A percentile compares a stretch with the other conserved stretches of the same genome.
These are phyloP conservation scores for Saturnispora sekii DNA, from an alignment of 805 yeast species.

Conservation along the genomic window DNA sequence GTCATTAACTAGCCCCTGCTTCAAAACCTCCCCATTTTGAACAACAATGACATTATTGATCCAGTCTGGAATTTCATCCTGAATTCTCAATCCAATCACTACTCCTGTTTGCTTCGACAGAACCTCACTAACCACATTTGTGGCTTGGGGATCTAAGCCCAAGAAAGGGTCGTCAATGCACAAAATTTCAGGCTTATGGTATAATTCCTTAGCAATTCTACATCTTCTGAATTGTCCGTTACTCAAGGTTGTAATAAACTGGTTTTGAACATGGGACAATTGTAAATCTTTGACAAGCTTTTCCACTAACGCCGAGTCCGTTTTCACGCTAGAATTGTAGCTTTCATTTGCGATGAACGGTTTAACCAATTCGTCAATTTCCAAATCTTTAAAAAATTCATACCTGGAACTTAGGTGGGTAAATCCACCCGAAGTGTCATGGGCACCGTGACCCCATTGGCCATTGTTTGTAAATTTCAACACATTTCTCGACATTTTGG, in stretches of 20 bases:
- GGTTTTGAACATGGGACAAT: constrained; percentile 45
- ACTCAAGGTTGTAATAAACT: constrained; percentile 81
- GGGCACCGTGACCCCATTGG: constrained; percentile 28
- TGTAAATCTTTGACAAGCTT: constrained; percentile 40
- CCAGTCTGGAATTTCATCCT: constrained; percentile 76
- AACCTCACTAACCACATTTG: constrained; percentile 47
- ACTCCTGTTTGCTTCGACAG: constrained; percentile 41
- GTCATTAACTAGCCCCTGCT: constrained; percentile 36
- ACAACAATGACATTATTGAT: constrained; percentile 61
- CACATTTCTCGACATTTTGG: constrained; percentile 34
- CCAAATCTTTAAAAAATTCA: constrained; percentile 71
- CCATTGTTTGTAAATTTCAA: constrained; percentile 30
- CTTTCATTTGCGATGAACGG: constrained; percentile 51
- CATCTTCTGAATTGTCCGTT: constrained; percentile 94
- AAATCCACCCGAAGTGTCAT: constrained; percentile 32
- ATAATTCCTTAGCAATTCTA: constrained; percentile 65
- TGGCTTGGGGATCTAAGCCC: constrained; percentile 77
- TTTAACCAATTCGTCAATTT: constrained; percentile 62
- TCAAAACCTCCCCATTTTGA: constrained; percentile 41
- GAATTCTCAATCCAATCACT: constrained; percentile 66
- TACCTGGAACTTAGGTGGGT: constrained; percentile 85
- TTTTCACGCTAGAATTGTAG: constrained; percentile 31
- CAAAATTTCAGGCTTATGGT: constrained; percentile 53
- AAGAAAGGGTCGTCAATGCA: constrained; percentile 87
- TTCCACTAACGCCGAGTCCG: constrained; percentile 30